Percentiles rank a stretch among this genome's conserved stretches.
Conservation (phyloP, 179 eudicot species). For the Silene vulgaris region DNA sequence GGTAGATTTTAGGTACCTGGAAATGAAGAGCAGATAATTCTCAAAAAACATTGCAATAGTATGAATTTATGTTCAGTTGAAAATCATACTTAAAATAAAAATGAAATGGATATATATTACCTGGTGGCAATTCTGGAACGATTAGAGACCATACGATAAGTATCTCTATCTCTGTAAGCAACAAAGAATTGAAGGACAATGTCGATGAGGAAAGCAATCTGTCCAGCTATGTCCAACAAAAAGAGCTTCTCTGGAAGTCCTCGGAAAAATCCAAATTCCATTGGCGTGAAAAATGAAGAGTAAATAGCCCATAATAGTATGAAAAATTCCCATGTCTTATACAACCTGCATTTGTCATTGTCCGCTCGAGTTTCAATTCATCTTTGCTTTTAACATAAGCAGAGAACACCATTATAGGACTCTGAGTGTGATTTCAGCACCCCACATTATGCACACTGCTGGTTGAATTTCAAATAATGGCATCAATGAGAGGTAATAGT, state of each 20-base stretch:
- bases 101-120: slow-evolving; percentile 28
- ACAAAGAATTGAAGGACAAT: slow-evolving; percentile 68
- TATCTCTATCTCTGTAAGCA: slow-evolving; percentile 64
- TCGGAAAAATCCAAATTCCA: slow-evolving; percentile 88
- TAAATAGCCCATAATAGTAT: slow-evolving; percentile 71
- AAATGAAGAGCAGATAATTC: neutral
- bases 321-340: slow-evolving; percentile 54
- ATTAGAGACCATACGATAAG: slow-evolving; percentile 55
- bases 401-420: slow-evolving; percentile 16
- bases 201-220: slow-evolving; percentile 73
- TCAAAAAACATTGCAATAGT: neutral
- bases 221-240: slow-evolving; percentile 64
- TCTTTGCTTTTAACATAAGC: slow-evolving; percentile 15
- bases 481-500: slow-evolving; percentile 14
- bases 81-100: neutral
- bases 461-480: slow-evolving; percentile 15
- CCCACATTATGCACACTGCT: slow-evolving; percentile 25
- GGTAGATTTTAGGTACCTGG: slow-evolving; percentile 72
- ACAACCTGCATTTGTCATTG: slow-evolving; percentile 54
- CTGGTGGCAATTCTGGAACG: slow-evolving; percentile 59
- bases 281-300: slow-evolving; percentile 75
- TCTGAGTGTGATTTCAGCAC: slow-evolving; percentile 18
- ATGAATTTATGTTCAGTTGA: neutral
- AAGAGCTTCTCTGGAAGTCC: slow-evolving; percentile 67
- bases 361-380: slow-evolving; percentile 16